phyloP scores from a whole-genome alignment of 1,284 basidiomycete species.

The Tilletiaria anomala region DNA sequence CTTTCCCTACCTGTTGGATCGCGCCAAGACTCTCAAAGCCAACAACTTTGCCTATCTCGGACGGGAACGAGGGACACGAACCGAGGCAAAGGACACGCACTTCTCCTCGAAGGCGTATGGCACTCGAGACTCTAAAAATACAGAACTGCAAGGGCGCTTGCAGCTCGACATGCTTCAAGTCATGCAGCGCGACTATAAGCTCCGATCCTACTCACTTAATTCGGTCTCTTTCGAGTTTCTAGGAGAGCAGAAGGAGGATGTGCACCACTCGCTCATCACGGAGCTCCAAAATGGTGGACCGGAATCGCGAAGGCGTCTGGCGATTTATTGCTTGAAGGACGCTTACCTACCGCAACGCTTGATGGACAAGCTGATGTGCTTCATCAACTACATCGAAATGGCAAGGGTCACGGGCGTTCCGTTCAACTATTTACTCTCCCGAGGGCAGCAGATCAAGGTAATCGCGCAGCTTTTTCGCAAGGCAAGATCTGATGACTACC shows the following conservation, averaged over 20 bases:
- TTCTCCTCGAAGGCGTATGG: conserved; percentile 40
- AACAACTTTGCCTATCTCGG: conserved; percentile 34
- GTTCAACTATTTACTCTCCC: conserved; percentile 39
- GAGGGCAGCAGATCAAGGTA: conserved; percentile 40
- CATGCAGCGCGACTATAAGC: conserved; percentile 40
- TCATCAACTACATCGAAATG: conserved; percentile 40
- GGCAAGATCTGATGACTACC: conserved; percentile 35
- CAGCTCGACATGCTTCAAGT: conserved; percentile 40
- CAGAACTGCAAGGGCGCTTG: conserved; percentile 36
- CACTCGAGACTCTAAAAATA: conserved; percentile 37
- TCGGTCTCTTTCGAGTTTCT: conserved; percentile 38
- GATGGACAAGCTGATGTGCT: conserved; percentile 40
- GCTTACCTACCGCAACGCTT: conserved; percentile 38
- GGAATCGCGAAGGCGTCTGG: conserved; percentile 34
- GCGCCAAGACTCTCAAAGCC: conserved; percentile 34
- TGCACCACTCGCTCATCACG: conserved; percentile 37
- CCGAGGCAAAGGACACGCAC: conserved; percentile 38
- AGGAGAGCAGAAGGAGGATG: conserved; percentile 39
- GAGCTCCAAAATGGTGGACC: conserved; percentile 38
- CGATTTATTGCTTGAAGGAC: conserved; percentile 39
- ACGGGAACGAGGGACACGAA: conserved; percentile 27
- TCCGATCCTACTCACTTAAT: conserved; percentile 37
- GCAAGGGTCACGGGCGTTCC: conserved; percentile 38
- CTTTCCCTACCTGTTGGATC: conserved; percentile 37
- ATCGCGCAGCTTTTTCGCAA: conserved; percentile 38